phyloP scores from a whole-genome alignment of 352 stramenopile species.

The Elongisporangium prolatum region DNA sequence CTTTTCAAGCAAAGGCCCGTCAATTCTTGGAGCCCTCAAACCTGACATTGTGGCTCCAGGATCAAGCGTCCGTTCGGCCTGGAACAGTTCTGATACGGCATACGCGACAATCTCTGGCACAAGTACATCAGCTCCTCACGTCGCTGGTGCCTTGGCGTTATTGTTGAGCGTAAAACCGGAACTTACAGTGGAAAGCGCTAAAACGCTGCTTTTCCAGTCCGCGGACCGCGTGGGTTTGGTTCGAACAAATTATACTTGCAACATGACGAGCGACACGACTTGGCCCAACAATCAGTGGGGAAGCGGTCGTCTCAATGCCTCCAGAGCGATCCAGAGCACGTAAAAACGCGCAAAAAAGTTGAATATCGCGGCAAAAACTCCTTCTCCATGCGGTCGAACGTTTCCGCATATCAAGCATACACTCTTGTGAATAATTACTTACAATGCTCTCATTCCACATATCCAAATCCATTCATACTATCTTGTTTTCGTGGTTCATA shows the following conservation, averaged over 20 bases:
- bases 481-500: no score
- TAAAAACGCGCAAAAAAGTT: neutral
- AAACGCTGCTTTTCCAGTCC: constrained; percentile 6
- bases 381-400: no score
- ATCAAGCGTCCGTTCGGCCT: constrained; percentile 10
- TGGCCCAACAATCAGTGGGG: constrained; percentile 63
- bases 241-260: constrained; percentile 19
- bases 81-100: neutral
- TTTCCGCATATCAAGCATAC: no score
- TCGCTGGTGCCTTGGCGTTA: constrained; percentile 7
- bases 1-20: constrained; percentile 16
- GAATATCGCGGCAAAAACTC: no score
- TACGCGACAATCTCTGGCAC: constrained; percentile 13
- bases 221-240: constrained; percentile 4
- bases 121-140: constrained; percentile 11
- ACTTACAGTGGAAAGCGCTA: constrained; percentile 13
- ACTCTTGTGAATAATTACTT: no score
- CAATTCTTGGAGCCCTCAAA: constrained; percentile 11
- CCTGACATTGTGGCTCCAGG: constrained; percentile 25
- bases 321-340: neutral
- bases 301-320: constrained; percentile 43
- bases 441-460: no score
- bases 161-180: constrained; percentile 13
- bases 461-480: no score
- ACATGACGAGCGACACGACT: constrained; percentile 15